Evolutionary conservation across 2,329 filamentous ascomycete genomes (phyloP), one percentile per base, ranked within the genome.

Genomic region (Cladosporium sp.): DNA sequence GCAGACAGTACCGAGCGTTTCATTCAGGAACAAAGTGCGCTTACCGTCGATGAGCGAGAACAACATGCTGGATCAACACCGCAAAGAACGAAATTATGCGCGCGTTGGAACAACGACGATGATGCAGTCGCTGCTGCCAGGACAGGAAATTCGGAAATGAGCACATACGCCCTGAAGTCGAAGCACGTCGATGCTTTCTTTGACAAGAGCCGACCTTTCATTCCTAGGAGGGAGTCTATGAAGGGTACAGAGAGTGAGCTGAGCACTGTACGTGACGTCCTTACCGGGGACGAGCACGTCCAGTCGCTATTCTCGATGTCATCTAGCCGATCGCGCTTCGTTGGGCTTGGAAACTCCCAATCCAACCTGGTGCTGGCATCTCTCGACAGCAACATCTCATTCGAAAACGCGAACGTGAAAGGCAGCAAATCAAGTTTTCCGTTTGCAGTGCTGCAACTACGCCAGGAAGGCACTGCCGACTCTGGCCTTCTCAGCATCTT

Each of bases 381-480:
- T 3, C 62, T 80, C 30, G 78, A 80, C 54, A 70, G 66, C 22
- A 64, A 71, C 18, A 68, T 79, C 13, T 65, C 17, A 72, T 77
- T 59, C 69, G 27, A 43, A 18, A 22, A 43, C 9, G 41, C 55
- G 24, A 29, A 20, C n/a, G 12, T 27, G 4, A 45, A 37, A 37
- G 48, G 41, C 9, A 38, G 51, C 15, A 58, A 60, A 20, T 40
- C 55, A 7, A 18, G 58, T 5, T 80, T 80, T 55, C 77, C 77
- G 5, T 73, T 78, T 60, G 75, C 75, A 22, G 68, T 80, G 13
- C 65, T 80, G 1, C 70, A 75, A 41, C 65, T 80, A 27, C 70
- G 77, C 22, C 70, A 71, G 47, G 76, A 80, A 61, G 76, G 75
- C 3, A 58, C 58, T 29, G 60, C 64, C 29, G 64, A 65, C 19